A percentile compares a stretch with the other conserved stretches of the same genome.
Conservation (phyloP, 2,329 filamentous ascomycete genomes). For the Phyllosticta citribraziliensis region DNA sequence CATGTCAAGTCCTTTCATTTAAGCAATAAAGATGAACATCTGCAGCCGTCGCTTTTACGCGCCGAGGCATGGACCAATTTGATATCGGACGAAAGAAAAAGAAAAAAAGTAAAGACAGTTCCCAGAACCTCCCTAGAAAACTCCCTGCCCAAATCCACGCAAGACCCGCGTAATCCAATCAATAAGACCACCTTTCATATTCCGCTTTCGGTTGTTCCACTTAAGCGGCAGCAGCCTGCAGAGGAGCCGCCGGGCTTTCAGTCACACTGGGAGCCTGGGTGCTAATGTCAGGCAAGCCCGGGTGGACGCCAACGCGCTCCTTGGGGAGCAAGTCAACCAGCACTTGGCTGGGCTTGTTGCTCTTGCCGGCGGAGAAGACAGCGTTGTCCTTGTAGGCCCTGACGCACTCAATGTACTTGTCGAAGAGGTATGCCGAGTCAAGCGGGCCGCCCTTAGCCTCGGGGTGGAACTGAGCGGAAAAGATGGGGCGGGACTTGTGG, state of each 20-base stretch:
- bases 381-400: conserved; percentile 79
- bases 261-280: conserved; percentile 9
- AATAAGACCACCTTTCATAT: conserved; percentile 34
- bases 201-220: neutral
- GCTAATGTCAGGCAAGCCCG: conserved; percentile 23
- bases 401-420: conserved; percentile 89
- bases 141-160: neutral
- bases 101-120: neutral
- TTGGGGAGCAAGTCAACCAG: conserved; percentile 86
- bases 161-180: conserved; percentile 1
- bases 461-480: conserved; percentile 97
- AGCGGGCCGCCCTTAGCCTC: conserved; percentile 96
- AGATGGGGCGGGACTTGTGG: conserved; percentile 91
- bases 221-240: conserved; percentile 12
- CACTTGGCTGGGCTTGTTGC: conserved; percentile 78
- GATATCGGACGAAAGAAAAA: neutral
- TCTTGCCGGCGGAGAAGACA: conserved; percentile 60
- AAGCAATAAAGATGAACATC: neutral
- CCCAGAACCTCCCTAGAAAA: neutral
- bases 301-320: conserved; percentile 79
- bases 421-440: conserved; percentile 92
- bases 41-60: neutral
- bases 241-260: conserved; percentile 1
- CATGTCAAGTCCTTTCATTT: neutral
- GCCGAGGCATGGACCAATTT: neutral